Percentiles rank a stretch among this genome's conserved stretches.
These are phyloP conservation scores for Iris macrosiphon DNA, from an alignment of 106 monocot species.

Conservation along the genomic window DNA sequence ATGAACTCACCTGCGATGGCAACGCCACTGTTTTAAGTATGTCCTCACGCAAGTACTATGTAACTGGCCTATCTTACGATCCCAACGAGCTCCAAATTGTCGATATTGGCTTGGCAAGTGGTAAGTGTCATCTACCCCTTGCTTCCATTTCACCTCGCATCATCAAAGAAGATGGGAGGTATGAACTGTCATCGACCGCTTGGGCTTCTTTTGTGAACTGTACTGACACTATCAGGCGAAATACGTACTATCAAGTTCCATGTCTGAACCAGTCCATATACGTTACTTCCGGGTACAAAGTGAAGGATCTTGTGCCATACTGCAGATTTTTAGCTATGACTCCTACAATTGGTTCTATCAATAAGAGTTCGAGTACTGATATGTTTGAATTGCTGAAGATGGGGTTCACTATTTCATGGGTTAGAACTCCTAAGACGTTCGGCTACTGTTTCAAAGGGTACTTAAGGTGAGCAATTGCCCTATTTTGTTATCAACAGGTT, in stretches of 20 bases:
- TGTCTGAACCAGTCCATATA: neutral
- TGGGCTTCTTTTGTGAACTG: conserved; percentile 7
- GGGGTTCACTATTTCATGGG: neutral
- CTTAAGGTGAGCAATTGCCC: neutral
- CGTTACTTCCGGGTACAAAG: neutral
- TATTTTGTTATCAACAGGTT: too few species aligned
- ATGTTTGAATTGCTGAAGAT: neutral
- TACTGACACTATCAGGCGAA: neutral
- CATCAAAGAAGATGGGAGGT: neutral
- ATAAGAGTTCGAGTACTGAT: neutral
- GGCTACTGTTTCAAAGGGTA: neutral
- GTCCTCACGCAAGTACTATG: too few species aligned
- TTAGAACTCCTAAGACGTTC: neutral
- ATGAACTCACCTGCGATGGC: too few species aligned
- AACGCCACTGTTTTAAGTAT: too few species aligned
- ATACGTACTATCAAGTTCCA: neutral
- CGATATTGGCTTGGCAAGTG: neutral
- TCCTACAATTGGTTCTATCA: neutral
- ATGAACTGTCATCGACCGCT: neutral
- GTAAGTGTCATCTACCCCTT: neutral
- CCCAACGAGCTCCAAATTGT: too few species aligned
- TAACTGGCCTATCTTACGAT: too few species aligned
- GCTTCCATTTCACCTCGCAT: neutral
- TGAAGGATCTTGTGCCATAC: conserved; percentile 1
- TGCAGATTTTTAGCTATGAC: neutral